A percentile compares a stretch with the other conserved stretches of the same genome.
phyloP scores from a whole-genome alignment of 768 basidiomycete species.

The Calocera viscosa region DNA sequence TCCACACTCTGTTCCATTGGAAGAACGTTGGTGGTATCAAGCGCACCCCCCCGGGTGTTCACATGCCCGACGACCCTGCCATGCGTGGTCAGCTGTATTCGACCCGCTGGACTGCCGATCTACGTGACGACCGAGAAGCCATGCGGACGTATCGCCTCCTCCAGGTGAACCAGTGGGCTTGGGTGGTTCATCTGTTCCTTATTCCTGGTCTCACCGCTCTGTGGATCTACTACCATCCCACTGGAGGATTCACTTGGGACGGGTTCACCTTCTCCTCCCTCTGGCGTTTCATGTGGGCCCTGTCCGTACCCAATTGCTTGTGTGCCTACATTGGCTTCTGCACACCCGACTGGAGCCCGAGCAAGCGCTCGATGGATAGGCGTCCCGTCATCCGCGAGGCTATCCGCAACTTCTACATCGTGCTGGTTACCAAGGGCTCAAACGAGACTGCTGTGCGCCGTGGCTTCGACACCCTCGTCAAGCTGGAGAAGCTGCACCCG shows the following conservation, averaged over 20 bases:
- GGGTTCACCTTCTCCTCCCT: slow-evolving; percentile 21
- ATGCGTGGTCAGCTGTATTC: slow-evolving; percentile 25
- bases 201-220: slow-evolving; percentile 21
- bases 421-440: slow-evolving; percentile 26
- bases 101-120: slow-evolving; percentile 23
- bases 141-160: slow-evolving; percentile 21
- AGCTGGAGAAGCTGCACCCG: slow-evolving; percentile 25
- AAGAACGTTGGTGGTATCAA: slow-evolving; percentile 15
- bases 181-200: slow-evolving; percentile 23
- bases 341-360: slow-evolving; percentile 22
- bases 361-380: slow-evolving; percentile 20
- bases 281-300: slow-evolving; percentile 25
- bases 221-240: slow-evolving; percentile 23
- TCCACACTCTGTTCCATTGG: slow-evolving; percentile 22
- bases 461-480: slow-evolving; percentile 24
- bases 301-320: slow-evolving; percentile 25
- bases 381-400: slow-evolving; percentile 23
- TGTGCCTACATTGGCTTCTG: slow-evolving; percentile 24
- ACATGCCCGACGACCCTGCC: slow-evolving; percentile 23
- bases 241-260: slow-evolving; percentile 20
- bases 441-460: slow-evolving; percentile 25
- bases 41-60: slow-evolving; percentile 20
- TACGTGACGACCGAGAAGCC: slow-evolving; percentile 22
- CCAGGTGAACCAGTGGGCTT: slow-evolving; percentile 21
- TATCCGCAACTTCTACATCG: slow-evolving; percentile 27